Conservation (phyloP, 768 basidiomycete species). For the Phaeolepiota aurea region DNA sequence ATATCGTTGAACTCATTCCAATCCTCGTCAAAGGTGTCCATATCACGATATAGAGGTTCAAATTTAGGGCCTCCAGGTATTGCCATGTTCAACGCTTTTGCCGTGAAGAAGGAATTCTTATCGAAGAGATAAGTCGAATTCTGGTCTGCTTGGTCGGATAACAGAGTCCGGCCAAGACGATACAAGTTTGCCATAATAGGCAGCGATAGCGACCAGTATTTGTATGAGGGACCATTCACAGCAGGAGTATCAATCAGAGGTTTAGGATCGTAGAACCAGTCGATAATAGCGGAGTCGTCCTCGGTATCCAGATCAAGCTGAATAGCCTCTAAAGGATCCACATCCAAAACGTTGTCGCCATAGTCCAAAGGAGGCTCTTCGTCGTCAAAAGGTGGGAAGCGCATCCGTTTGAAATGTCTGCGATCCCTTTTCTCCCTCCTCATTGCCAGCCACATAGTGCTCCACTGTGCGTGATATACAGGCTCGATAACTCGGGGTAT, state of each 20-base stretch:
- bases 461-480: slow-evolving; percentile 98
- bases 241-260: slow-evolving; percentile 84
- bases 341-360: slow-evolving; percentile 97
- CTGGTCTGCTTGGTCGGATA: slow-evolving; percentile 87
- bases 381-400: slow-evolving; percentile 98
- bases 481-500: slow-evolving; percentile 96
- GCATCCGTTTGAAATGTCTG: slow-evolving; percentile 98
- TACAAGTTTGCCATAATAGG: slow-evolving; percentile 96
- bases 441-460: slow-evolving; percentile 99
- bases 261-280: slow-evolving; percentile 99
- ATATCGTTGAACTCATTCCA: slow-evolving; percentile 99
- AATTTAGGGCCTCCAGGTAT: slow-evolving; percentile 99
- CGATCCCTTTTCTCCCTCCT: slow-evolving; percentile 96
- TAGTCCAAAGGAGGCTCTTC: slow-evolving; percentile 99
- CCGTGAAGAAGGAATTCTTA: slow-evolving; percentile 96
- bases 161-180: slow-evolving; percentile 85
- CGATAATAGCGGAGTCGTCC: slow-evolving; percentile 85
- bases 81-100: slow-evolving; percentile 94
- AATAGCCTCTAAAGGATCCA: slow-evolving; percentile 96
- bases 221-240: slow-evolving; percentile 91
- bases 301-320: slow-evolving; percentile 91
- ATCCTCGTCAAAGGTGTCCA: slow-evolving; percentile 97
- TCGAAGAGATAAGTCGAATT: slow-evolving; percentile 95
- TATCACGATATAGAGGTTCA: slow-evolving; percentile 93
- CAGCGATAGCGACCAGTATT: slow-evolving; percentile 87